phyloP scores from a whole-genome alignment of 2,329 filamentous ascomycete genomes.

The Neodidymelliopsis sp. region DNA sequence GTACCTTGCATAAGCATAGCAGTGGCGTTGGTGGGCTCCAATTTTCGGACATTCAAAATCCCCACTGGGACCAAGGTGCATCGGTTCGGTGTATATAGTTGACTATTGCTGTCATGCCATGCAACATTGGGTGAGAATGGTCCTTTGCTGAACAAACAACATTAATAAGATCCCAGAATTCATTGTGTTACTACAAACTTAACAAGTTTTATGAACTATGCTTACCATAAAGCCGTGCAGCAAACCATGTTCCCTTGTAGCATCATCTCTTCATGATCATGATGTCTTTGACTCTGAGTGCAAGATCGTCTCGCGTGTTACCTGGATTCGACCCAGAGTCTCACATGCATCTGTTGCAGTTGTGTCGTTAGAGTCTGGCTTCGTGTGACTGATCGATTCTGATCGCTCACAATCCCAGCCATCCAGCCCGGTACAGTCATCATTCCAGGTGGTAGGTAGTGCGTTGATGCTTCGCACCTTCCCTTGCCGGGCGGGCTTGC shows the following conservation, averaged over 20 bases:
- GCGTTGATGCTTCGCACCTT: constrained; percentile 8
- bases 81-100: not conserved
- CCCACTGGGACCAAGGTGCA: not conserved
- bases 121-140: not conserved
- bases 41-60: not conserved
- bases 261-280: not conserved
- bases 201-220: not conserved
- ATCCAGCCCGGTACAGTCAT: constrained; percentile 8
- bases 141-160: not conserved
- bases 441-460: constrained; percentile 13
- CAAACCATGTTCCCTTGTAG: not conserved
- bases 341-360: not conserved
- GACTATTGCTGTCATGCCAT: not conserved
- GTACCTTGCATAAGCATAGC: constrained; percentile 29
- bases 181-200: not conserved
- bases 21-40: constrained; percentile 22
- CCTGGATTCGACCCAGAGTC: constrained; percentile 8
- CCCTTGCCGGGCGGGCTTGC: not conserved
- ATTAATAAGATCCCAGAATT: not conserved
- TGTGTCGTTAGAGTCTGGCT: not conserved
- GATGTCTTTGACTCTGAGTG: constrained; percentile 2
- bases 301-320: constrained; percentile 11
- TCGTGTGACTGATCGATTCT: not conserved
- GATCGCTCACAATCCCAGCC: constrained; percentile 14
- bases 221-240: constrained; percentile 2